Percentiles rank a stretch among this genome's conserved stretches.
phyloP scores from a whole-genome alignment of 139 green algal species.

The Pleodorina starrii region DNA sequence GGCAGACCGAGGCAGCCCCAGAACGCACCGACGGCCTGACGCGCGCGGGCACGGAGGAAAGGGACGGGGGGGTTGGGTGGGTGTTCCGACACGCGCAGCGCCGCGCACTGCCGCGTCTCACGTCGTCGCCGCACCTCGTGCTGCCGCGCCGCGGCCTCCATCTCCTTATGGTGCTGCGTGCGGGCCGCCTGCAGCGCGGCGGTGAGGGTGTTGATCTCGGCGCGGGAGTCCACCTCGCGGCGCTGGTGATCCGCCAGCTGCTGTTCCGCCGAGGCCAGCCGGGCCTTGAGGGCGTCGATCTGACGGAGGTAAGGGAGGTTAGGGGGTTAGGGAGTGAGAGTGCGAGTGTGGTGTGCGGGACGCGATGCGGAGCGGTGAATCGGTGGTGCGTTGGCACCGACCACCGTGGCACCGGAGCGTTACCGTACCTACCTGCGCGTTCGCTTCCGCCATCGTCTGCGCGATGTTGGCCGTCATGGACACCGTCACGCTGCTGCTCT shows the following conservation, averaged over 20 bases:
- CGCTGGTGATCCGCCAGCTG: conserved; percentile 47
- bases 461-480: conserved; percentile 70
- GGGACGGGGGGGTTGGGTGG: too few species aligned
- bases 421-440: conserved; percentile 39
- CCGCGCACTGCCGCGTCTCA: too few species aligned
- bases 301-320: too few species aligned
- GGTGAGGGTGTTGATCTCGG: conserved; percentile 50
- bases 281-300: conserved; percentile 50
- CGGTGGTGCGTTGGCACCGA: too few species aligned
- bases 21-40: too few species aligned
- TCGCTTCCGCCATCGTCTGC: conserved; percentile 59
- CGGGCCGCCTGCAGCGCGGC: conserved; percentile 45
- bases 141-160: conserved; percentile 25
- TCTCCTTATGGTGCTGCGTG: conserved; percentile 17
- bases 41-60: too few species aligned
- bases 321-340: too few species aligned
- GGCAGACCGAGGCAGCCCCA: too few species aligned
- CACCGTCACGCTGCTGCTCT: conserved; percentile 64
- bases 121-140: conserved; percentile 51
- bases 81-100: too few species aligned
- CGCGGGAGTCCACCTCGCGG: conserved; percentile 46
- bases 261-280: conserved; percentile 54
- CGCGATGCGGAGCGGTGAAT: too few species aligned
- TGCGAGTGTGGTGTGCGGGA: too few species aligned
- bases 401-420: too few species aligned